Percentiles rank a stretch among this genome's conserved stretches.
Evolutionary conservation across 441 rosid species (phyloP).

Genomic region (Brassica balearica): DNA sequence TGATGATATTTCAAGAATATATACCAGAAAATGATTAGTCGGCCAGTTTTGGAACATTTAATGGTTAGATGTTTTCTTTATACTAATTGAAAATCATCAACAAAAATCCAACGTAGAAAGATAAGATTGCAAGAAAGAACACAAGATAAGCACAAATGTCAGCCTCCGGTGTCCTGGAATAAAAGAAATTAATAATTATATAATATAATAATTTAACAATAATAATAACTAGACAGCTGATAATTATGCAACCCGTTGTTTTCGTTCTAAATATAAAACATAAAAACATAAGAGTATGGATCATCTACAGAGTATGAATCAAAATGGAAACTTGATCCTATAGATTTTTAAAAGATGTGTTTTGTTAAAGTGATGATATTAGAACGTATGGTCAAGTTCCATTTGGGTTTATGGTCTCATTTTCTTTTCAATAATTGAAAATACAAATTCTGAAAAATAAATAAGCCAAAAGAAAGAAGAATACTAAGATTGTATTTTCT

Average conservation of each 20-base stretch:
- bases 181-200: not conserved
- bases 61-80: not conserved
- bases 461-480: not conserved
- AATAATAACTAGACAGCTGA: not conserved
- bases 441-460: not conserved
- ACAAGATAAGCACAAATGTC: conserved; percentile 33
- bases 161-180: conserved; percentile 9
- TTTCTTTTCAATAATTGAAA: not conserved
- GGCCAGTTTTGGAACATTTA: conserved; percentile 9
- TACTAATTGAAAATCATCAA: conserved; percentile 4
- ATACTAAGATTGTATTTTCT: not conserved
- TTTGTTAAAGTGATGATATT: conserved; percentile 3
- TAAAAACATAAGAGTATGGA: conserved; percentile 32
- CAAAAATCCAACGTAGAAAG: conserved; percentile 35
- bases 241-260: not conserved
- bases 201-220: not conserved
- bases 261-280: conserved; percentile 8
- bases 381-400: conserved; percentile 12
- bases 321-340: conserved; percentile 20
- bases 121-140: conserved; percentile 16
- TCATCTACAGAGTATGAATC: not conserved
- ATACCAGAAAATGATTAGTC: conserved; percentile 33
- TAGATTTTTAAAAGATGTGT: not conserved
- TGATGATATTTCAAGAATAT: conserved; percentile 9
- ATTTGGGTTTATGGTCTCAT: conserved; percentile 8